Evolutionary conservation across 2,329 filamentous ascomycete genomes (phyloP), one percentile per base, ranked within the genome.

Genomic region (Cladophialophora yegresii): DNA sequence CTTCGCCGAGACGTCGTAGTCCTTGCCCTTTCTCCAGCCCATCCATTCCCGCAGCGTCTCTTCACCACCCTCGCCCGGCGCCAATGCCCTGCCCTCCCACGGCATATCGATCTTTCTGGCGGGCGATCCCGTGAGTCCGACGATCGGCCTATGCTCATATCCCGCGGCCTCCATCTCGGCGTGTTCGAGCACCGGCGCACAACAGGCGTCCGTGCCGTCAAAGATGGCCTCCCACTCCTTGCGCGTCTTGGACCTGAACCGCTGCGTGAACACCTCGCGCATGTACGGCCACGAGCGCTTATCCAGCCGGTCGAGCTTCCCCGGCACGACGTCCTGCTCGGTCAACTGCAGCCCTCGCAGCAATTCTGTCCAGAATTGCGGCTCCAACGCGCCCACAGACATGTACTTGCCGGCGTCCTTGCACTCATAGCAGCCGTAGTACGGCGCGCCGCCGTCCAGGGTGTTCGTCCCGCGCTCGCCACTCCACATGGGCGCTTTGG

Each of bases 181-280:
- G 69, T 92, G 90, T 36, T 87, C 87, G 49, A 96, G 79, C 1
- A 98, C 90, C 0, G 93, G 93, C n/a, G 91, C 92, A 68, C 89
- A 92, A 76, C 93, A 98, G 1, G 93, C 93, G 78, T 98, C 93
- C 0, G 90, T 95, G 10, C 90, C 91, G 74, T 96, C 91, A 74
- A 97, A 98, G 5, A 96, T 80, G 3, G 66, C 74, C 77, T 96
- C 93, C 93, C 93, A 98, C 75, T 96, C 89, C 0, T 77, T 74
- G 36, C 93, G 83, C 4, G 89, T 89, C 78, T 87, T 91, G 51
- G 79, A 76, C 74, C 82, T 85, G 76, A 98, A 97, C 0, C 79
- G 81, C 3, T 74, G 74, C 2, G 82, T 83, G 69, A 96, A 89
- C 2, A 86, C 74, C 0, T 77, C 72, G 57, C 83, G 82, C 71